Evolutionary conservation across 2,329 filamentous ascomycete genomes (phyloP), one percentile per base, ranked within the genome.

Genomic region (Aspergillus latus): DNA sequence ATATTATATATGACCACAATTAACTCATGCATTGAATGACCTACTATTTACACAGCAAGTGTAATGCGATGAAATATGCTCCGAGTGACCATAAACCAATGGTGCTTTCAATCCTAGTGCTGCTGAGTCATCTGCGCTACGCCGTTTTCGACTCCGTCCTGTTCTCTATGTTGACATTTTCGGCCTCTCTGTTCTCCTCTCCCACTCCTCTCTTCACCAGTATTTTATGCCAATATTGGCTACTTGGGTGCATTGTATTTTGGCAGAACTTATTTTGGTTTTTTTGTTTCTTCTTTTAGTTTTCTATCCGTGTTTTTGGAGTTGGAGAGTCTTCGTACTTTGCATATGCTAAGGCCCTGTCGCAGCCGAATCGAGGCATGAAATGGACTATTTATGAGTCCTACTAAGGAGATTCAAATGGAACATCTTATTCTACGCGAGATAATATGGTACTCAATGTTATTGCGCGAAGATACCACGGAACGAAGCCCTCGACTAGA

Each of bases 1-100:
- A 63, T 70, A 68, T 62, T 65, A 65, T 66, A 68, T 67, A 64
- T 66, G 64, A 63, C 56, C 58, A 53, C 44, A 57, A 52, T 13
- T 59, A 58, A 64, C 58, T 65, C 58, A 62, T 66, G 68, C 65
- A 67, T 65, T 59, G 56, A 58, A 62, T 54, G 52, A 54, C 34
- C 32, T 42, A 62, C 58, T 52, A 64, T 53, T 42, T 36, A 49
- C 46, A 53, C 49, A 52, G 48, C 36, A 36, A 3, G 21, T 52
- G 4, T 49, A 26, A 32, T 36, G 29, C 15, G 15, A 16, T 47
- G 30, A 48, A 48, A 15, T 9, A 21, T 21, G 21, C 21, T 21
- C 21, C 21, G 21, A 21, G 21, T 21, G 21, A 21, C 21, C 3
- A 21, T 21, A 21, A 21, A 21, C 21, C 21, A 16, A 16, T 16